Evolutionary conservation across 2,329 filamentous ascomycete species (phyloP).

Genomic region (Aspergillus arachidicola): DNA sequence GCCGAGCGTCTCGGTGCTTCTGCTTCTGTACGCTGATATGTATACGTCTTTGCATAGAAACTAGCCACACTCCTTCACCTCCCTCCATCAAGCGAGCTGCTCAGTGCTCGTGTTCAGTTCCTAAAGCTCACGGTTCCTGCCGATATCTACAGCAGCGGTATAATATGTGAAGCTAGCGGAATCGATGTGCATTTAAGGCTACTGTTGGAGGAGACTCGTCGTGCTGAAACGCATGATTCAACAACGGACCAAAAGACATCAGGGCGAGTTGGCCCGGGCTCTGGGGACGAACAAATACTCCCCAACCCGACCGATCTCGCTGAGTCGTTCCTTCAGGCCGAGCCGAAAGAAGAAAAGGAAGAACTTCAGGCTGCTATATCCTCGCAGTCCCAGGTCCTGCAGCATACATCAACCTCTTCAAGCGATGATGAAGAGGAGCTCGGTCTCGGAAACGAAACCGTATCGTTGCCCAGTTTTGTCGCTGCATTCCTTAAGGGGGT

Average conservation of each 20-base stretch:
- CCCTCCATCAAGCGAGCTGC: constrained; percentile 70
- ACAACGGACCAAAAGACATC: constrained; percentile 16
- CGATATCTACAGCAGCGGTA: constrained; percentile 83
- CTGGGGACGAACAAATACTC: constrained; percentile 37
- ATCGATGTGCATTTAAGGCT: constrained; percentile 71
- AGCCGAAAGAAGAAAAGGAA: constrained; percentile 59
- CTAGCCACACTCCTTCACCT: constrained; percentile 73
- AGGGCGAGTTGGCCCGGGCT: constrained; percentile 27
- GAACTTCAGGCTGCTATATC: constrained; percentile 61
- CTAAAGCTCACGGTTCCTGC: constrained; percentile 83
- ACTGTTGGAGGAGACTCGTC: constrained; percentile 42
- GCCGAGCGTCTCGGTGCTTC: not conserved
- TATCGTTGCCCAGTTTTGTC: constrained; percentile 62
- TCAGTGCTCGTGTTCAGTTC: constrained; percentile 72
- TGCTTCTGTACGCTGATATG: constrained; percentile 27
- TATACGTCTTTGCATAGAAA: constrained; percentile 60
- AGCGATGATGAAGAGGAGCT: constrained; percentile 54
- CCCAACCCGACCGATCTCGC: constrained; percentile 62
- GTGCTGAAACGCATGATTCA: constrained; percentile 34
- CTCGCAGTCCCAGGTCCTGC: constrained; percentile 53
- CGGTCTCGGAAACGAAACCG: constrained; percentile 54
- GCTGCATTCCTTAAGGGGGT: constrained; percentile 62
- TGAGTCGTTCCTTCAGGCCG: constrained; percentile 61
- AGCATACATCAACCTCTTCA: constrained; percentile 51
- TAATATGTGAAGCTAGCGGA: constrained; percentile 78